Percentiles rank a stretch among this genome's conserved stretches.
Conservation (phyloP, 495 filamentous ascomycete genomes). For the Xylona heveae region DNA sequence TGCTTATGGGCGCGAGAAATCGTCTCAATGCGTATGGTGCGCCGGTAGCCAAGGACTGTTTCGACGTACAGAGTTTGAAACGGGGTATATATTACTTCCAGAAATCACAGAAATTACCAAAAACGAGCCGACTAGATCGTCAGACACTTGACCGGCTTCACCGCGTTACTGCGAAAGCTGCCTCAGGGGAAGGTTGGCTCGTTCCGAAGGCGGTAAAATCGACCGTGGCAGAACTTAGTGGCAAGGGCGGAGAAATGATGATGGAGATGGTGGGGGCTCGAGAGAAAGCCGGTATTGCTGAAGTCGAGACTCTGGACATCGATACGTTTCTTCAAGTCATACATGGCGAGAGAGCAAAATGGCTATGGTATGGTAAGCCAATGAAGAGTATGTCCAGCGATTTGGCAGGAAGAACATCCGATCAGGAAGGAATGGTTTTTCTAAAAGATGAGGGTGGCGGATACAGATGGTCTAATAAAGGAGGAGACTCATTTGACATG, state of each 20-base stretch:
- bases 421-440: slow-evolving; percentile 37
- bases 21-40: slow-evolving; percentile 62
- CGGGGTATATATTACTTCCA: slow-evolving; percentile 74
- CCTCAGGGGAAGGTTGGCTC: slow-evolving; percentile 58
- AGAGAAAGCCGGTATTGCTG: slow-evolving; percentile 75
- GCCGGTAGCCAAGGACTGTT: slow-evolving; percentile 77
- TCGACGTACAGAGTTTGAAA: slow-evolving; percentile 64
- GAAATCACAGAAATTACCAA: slow-evolving; percentile 61
- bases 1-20: slow-evolving; percentile 77
- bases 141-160: slow-evolving; percentile 67
- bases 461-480: slow-evolving; percentile 40
- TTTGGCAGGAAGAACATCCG: slow-evolving; percentile 25
- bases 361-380: slow-evolving; percentile 83
- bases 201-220: slow-evolving; percentile 84
- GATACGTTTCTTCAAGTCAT: slow-evolving; percentile 60
- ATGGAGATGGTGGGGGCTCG: slow-evolving; percentile 79
- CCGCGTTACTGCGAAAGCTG: slow-evolving; percentile 66
- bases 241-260: slow-evolving; percentile 87
- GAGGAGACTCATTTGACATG: slow-evolving; percentile 23
- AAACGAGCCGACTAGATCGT: slow-evolving; percentile 59
- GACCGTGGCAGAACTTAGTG: slow-evolving; percentile 80
- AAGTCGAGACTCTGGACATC: slow-evolving; percentile 77
- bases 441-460: slow-evolving; percentile 43
- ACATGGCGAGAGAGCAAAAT: slow-evolving; percentile 65
- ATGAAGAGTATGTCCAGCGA: slow-evolving; percentile 27